A percentile compares a stretch with the other conserved stretches of the same genome.
These are phyloP conservation scores for Pyrenophora seminiperda DNA, from an alignment of 2,329 filamentous ascomycete genomes.

Conservation along the genomic window DNA sequence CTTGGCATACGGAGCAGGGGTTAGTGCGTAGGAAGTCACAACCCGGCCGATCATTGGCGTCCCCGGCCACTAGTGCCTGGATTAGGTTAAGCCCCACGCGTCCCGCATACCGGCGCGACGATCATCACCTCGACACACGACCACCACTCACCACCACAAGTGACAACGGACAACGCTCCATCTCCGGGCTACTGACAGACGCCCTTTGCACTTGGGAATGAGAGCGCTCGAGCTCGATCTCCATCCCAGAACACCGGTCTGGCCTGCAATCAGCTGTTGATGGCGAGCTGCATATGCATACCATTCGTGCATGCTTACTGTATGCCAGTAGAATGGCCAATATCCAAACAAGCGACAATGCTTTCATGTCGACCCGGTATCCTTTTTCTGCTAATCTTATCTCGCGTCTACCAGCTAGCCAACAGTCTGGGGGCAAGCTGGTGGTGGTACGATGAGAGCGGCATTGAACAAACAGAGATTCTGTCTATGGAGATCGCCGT, in stretches of 20 bases:
- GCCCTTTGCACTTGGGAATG: constrained; percentile 1
- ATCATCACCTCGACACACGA: constrained; percentile 15
- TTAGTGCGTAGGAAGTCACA: neutral
- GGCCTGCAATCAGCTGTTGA: too few species aligned
- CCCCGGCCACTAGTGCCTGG: constrained; percentile 3
- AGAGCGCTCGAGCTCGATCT: neutral
- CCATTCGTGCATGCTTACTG: constrained; percentile 6
- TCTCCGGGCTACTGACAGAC: constrained; percentile 1
- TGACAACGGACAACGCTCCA: constrained; percentile 4
- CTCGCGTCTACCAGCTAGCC: too few species aligned
- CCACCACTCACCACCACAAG: constrained; percentile 9
- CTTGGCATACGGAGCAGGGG: constrained; percentile 2
- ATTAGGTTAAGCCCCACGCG: constrained; percentile 27
- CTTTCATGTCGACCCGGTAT: neutral
- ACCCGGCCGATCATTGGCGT: constrained; percentile 15
- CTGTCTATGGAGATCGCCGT: constrained; percentile 1
- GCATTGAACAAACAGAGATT: too few species aligned
- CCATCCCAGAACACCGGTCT: neutral
- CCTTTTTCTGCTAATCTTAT: neutral
- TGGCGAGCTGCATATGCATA: neutral
- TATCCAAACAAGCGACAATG: neutral
- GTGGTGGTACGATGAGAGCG: too few species aligned
- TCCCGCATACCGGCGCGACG: constrained; percentile 17
- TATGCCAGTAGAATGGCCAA: neutral
- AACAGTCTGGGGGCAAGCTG: too few species aligned